Base-by-base conservation (phyloP, 768 basidiomycete species). In the Psilocybe tampanensis region DNA sequence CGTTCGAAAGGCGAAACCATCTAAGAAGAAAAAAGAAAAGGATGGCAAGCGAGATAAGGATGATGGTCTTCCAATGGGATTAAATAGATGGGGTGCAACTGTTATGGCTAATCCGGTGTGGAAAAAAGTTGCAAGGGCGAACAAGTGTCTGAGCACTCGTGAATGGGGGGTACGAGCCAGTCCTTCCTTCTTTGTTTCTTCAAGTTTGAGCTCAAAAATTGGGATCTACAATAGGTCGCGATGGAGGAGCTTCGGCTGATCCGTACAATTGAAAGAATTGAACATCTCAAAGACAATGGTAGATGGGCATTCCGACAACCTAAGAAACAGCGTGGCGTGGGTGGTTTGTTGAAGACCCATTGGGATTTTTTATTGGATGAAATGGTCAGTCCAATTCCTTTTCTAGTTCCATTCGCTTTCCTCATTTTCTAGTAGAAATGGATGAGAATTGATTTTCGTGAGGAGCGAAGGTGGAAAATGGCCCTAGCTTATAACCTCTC, bases 311-410 rank as follows among this genome's bases (percentile, higher is more conserved):
- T 96, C 64, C 77, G 96, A 51, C 97, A 99, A 66, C 94, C 95
- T 9, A 98, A 96, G 73, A 96, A 95, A 72, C 92, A 95, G 66
- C 81, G 91, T 56, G 89, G 86, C 24, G 80, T 94, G 17, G 86
- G 88, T 19, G 86, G 87, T 1, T 63, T 88, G 47, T 76, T 78
- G 2, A 97, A 95, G 73, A 85, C 89, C 0, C 94, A 98, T 66
- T 95, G 94, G 94, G 97, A 98, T 69, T 91, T 95, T 71, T 78
- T 99, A 32, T 73, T 99, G 71, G 96, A 98, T 59, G 97, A 99
- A 73, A 94, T 98, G 94, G 94, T 92, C 53, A 63, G 83, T 75
- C 22, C 34, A 15, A 50, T 39, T 17, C 42, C 29, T 64, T 39
- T 8, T 18, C 44, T 8, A 17, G 44, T 5, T 26, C 12, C 9